Evolutionary conservation across 2,329 filamentous ascomycete genomes (phyloP), one percentile per base, ranked within the genome.

Genomic region (Arthrobotrys pseudoclavata): DNA sequence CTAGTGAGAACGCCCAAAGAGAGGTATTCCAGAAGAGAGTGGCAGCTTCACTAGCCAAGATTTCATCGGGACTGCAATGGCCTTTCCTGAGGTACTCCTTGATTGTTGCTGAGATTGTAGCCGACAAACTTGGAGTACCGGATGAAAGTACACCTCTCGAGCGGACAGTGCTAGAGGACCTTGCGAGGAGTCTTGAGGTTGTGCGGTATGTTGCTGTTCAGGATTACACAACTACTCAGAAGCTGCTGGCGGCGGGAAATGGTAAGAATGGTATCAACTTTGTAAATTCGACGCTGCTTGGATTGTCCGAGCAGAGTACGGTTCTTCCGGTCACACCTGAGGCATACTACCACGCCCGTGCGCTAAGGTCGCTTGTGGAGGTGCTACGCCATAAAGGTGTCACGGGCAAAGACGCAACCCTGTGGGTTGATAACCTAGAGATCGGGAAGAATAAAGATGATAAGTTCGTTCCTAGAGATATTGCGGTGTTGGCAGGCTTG

Each of bases 1-100:
- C 45, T n/a, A 31, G 31, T 9, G 50, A 71, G 60, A 40, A 6
- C 2, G 26, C 29, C 3, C 31, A 40, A 13, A 22, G 22, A n/a
- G 42, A 47, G 3, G 22, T 18, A 2, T 18, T 66, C 18, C 26
- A 77, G 20, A 71, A 77, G 53, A 40, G 20, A 22, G 18, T 77
- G 4, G 67, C 52, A 15, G 40, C 42, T 50, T 77, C 74, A 6
- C 34, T 77, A 18, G 4, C 52, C 2, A 77, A 71, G 18, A 15
- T 77, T 18, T 63, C 74, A 22, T 20, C 61, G 5, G 74, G 63
- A 12, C 15, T 67, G 13, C 74, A 77, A 68, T 77, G 61, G 67
- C 34, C 74, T 48, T 77, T 77, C 47, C 45, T 77, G 4, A 61
- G 74, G 29, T 77, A 71, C 31, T 77, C 74, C n/a, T 57, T 77